A percentile compares a stretch with the other conserved stretches of the same genome.
Conservation (phyloP, 73 alveolate genomes). For the Paramecium sonneborni region DNA sequence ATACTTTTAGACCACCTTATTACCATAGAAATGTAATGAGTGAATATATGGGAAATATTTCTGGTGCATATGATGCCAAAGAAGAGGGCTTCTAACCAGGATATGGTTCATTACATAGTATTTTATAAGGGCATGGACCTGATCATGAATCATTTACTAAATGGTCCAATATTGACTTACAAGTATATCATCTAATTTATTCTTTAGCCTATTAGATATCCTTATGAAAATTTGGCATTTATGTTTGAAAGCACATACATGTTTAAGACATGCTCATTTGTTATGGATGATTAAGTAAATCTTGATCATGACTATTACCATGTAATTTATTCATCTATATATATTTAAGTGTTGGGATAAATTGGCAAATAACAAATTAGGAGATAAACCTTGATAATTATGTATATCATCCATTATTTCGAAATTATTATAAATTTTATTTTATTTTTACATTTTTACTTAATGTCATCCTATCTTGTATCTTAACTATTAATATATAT, state of each 20-base stretch:
- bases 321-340: not conserved
- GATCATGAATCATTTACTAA: conserved; percentile 82
- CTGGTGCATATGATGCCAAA: conserved; percentile 91
- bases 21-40: conserved; percentile 91
- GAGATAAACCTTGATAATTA: conserved; percentile 28
- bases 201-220: conserved; percentile 69
- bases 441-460: too few relatives aligned
- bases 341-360: conserved; percentile 83
- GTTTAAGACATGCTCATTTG: conserved; percentile 71
- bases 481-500: too few relatives aligned
- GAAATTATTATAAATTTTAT: not conserved
- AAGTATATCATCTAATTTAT: not conserved
- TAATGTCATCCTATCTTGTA: too few relatives aligned
- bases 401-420: not conserved
- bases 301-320: conserved; percentile 76
- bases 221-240: conserved; percentile 79
- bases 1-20: conserved; percentile 93
- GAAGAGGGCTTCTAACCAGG: conserved; percentile 92
- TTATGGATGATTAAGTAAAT: conserved; percentile 64
- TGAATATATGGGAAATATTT: conserved; percentile 92
- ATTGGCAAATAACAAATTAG: conserved; percentile 66
- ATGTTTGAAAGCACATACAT: conserved; percentile 87
- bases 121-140: conserved; percentile 91
- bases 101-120: conserved; percentile 80
- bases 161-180: conserved; percentile 74